phyloP scores from a whole-genome alignment of 768 basidiomycete species.

The Candolleomyces aberdarensis region DNA sequence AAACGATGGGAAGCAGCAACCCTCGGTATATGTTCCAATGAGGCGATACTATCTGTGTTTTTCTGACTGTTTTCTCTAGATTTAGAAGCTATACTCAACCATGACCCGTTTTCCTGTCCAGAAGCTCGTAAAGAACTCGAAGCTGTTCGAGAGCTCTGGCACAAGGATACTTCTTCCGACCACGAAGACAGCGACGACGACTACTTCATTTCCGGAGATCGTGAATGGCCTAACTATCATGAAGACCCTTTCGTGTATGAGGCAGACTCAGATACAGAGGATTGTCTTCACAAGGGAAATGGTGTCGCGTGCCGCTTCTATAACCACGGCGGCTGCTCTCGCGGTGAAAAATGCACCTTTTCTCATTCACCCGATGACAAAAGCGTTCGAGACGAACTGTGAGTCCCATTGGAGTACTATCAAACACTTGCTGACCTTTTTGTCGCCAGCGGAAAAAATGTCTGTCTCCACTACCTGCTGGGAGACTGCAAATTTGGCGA shows the following conservation, averaged over 20 bases:
- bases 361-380: slow-evolving; percentile 54
- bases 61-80: slow-evolving; percentile 16
- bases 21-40: slow-evolving; percentile 18
- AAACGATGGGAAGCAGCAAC: slow-evolving; percentile 23
- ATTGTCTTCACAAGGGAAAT: slow-evolving; percentile 50
- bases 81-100: slow-evolving; percentile 29
- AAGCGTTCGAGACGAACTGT: slow-evolving; percentile 56
- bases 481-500: slow-evolving; percentile 36
- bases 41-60: not conserved
- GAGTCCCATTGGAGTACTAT: slow-evolving; percentile 13
- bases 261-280: slow-evolving; percentile 51
- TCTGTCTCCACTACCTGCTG: slow-evolving; percentile 41
- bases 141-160: too few relatives aligned
- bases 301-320: slow-evolving; percentile 54
- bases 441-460: slow-evolving; percentile 42
- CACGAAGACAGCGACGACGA: slow-evolving; percentile 14
- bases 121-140: too few relatives aligned
- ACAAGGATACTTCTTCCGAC: too few relatives aligned
- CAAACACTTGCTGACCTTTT: not conserved
- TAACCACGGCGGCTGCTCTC: slow-evolving; percentile 49
- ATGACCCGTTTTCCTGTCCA: slow-evolving; percentile 3
- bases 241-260: slow-evolving; percentile 35
- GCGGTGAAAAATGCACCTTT: slow-evolving; percentile 39
- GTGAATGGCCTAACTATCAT: slow-evolving; percentile 10
- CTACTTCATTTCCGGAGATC: slow-evolving; percentile 24